phyloP scores from a whole-genome alignment of 2,329 filamentous ascomycete species.

The Neobulgaria alba region DNA sequence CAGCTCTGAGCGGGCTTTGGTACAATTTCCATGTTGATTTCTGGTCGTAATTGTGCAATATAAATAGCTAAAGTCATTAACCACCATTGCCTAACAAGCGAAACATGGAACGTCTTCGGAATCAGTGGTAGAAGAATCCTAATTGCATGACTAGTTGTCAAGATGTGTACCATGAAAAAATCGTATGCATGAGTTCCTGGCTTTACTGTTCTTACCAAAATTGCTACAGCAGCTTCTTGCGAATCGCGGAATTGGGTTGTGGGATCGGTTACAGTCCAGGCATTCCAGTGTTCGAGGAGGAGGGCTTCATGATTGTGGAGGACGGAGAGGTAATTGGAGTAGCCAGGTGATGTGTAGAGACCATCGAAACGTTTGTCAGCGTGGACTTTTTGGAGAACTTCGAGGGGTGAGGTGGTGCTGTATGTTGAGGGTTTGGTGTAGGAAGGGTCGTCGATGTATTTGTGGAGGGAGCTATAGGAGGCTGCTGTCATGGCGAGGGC shows the following conservation, averaged over 20 bases:
- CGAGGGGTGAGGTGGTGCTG: slow-evolving; percentile 46
- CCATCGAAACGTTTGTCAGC: slow-evolving; percentile 62
- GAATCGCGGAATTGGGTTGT: slow-evolving; percentile 67
- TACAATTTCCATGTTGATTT: slow-evolving; percentile 56
- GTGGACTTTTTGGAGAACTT: slow-evolving; percentile 62
- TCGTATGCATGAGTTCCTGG: slow-evolving; percentile 60
- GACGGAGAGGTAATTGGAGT: slow-evolving; percentile 56
- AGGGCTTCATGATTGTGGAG: slow-evolving; percentile 61
- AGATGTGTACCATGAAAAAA: slow-evolving; percentile 72
- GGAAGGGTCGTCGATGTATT: slow-evolving; percentile 61
- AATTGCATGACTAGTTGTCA: slow-evolving; percentile 82
- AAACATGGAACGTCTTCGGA: slow-evolving; percentile 62
- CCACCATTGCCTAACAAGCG: slow-evolving; percentile 82
- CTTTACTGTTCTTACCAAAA: slow-evolving; percentile 53
- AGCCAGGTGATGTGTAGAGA: slow-evolving; percentile 49
- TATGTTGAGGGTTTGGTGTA: slow-evolving; percentile 59
- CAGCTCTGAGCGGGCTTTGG: slow-evolving; percentile 50
- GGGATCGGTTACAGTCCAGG: slow-evolving; percentile 66
- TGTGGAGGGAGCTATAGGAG: slow-evolving; percentile 52
- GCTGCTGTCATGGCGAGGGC: slow-evolving; percentile 61
- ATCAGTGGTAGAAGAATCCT: slow-evolving; percentile 75
- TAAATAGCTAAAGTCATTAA: slow-evolving; percentile 72
- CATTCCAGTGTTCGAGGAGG: slow-evolving; percentile 84
- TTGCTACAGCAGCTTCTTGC: slow-evolving; percentile 50
- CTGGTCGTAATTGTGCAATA: slow-evolving; percentile 64